A percentile compares a stretch with the other conserved stretches of the same genome.
These are phyloP conservation scores for Candida koratica DNA, from an alignment of 805 yeast genomes.

Conservation along the genomic window DNA sequence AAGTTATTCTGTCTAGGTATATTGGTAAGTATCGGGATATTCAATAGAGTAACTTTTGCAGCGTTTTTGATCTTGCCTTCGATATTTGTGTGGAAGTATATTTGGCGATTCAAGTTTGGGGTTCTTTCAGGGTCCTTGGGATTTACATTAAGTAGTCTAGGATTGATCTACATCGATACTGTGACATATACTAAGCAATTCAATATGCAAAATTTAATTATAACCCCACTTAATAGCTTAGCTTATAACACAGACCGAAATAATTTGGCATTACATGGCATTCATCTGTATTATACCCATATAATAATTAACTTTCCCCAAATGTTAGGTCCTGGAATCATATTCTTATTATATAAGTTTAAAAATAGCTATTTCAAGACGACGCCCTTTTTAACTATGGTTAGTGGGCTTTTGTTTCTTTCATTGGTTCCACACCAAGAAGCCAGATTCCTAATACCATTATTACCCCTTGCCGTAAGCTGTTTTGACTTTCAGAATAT, in stretches of 20 bases:
- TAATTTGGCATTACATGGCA: conserved; percentile 75
- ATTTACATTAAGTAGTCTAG: conserved; percentile 28
- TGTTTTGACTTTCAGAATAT: conserved; percentile 44
- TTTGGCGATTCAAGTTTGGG: conserved; percentile 30
- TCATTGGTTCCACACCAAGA: conserved; percentile 91
- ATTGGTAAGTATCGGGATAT: conserved; percentile 61
- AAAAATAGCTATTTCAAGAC: conserved; percentile 42
- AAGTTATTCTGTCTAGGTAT: conserved; percentile 39
- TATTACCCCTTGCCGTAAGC: conserved; percentile 64
- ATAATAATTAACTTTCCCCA: conserved; percentile 72
- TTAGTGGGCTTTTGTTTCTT: conserved; percentile 58
- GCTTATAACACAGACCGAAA: conserved; percentile 56
- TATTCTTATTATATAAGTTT: conserved; percentile 40
- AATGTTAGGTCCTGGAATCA: conserved; percentile 69
- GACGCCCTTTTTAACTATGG: conserved; percentile 54
- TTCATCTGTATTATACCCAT: conserved; percentile 78
- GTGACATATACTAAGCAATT: conserved; percentile 23
- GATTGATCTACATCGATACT: conserved; percentile 56
- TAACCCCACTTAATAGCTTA: conserved; percentile 77
- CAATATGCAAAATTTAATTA: conserved; percentile 27
- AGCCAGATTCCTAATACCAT: conserved; percentile 77
- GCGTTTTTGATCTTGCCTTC: conserved; percentile 70
- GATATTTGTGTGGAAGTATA: conserved; percentile 41
- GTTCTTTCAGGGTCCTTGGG: conserved; percentile 32
- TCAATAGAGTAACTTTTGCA: conserved; percentile 81